Base-by-base conservation (phyloP, 441 rosid genomes). In the Aleurites moluccanus region DNA sequence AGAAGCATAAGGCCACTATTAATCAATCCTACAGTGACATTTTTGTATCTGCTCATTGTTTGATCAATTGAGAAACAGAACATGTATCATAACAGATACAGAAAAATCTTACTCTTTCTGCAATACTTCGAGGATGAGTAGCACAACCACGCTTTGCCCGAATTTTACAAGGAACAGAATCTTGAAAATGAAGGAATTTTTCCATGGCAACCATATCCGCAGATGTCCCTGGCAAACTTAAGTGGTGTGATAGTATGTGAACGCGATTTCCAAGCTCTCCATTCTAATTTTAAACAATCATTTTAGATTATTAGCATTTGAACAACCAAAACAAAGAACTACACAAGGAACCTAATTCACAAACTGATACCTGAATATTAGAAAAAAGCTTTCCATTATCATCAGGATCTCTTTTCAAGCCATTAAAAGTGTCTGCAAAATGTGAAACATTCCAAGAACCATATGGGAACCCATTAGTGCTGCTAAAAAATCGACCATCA, bases 81-180 rank as follows among this genome's bases (percentile, higher is more conserved):
- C 35, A 25, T 9, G 21, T 4, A 4, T 3, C 35, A 15, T 53
- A 9, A 42, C 15, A 10, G 64, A 73, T 15, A 45, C 20, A 55
- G 33, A 55, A 3, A n/a, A 25, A 21, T 63, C 47, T 81, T 89
- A 95, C 99, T 86, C 99, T 80, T 81, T 95, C 99, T 10, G 98
- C 99, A 30, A 92, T 91, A 81, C 98, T 95, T 77, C 99, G 89
- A 80, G 99, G 99, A 85, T 95, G 99, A 70, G 99, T 92, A 23
- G 99, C 99, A 49, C 93, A 91, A 20, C 99, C 99, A 14, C 97
- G 93, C 86, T 95, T 95, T 30, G 99, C 99, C 82, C 99, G 78
- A 61, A 88, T 80, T 79, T 91, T 95, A 83, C 97, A 92, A 66
- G 97, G 99, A 73, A 90, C 96, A 44, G 97, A 86, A 78, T 89